Evolutionary conservation across 257 asterid genomes (phyloP).

Genomic region (Coffea eugenioides): DNA sequence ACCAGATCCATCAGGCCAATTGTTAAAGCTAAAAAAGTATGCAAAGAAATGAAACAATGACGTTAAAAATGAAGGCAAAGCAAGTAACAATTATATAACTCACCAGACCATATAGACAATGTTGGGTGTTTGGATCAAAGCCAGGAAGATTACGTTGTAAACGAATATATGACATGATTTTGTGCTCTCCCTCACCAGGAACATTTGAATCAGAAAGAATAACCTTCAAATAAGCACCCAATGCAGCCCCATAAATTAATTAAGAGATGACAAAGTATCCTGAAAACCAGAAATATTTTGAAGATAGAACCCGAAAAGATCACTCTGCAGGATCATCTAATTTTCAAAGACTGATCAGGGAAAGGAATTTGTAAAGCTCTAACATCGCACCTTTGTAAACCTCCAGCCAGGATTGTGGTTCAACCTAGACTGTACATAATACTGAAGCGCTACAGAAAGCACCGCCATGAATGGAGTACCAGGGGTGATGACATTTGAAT

Average conservation of each 20-base stretch:
- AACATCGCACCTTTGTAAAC: slow-evolving; percentile 66
- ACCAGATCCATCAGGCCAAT: background rate
- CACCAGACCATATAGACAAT: slow-evolving; percentile 94
- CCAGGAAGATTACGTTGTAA: slow-evolving; percentile 91
- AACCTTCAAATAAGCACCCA: slow-evolving; percentile 79
- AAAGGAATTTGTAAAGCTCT: slow-evolving; percentile 15
- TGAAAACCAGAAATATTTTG: slow-evolving; percentile 38
- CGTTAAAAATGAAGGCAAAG: slow-evolving; percentile 11
- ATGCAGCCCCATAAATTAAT: slow-evolving; percentile 54
- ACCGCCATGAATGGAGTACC: slow-evolving; percentile 95
- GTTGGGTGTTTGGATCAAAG: slow-evolving; percentile 88
- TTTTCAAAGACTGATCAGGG: slow-evolving; percentile 20
- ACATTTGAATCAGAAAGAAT: slow-evolving; percentile 94
- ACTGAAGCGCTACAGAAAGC: slow-evolving; percentile 91
- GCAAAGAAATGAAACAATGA: slow-evolving; percentile 16
- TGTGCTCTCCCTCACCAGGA: slow-evolving; percentile 99
- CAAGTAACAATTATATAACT: slow-evolving; percentile 33
- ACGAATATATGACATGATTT: slow-evolving; percentile 91
- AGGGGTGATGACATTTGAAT: slow-evolving; percentile 94
- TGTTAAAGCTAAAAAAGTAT: background rate
- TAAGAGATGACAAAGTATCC: slow-evolving; percentile 37
- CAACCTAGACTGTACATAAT: slow-evolving; percentile 77
- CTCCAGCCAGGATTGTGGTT: slow-evolving; percentile 81
- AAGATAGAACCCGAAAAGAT: slow-evolving; percentile 34
- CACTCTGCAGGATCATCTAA: slow-evolving; percentile 34